Evolutionary conservation across 148 eudicot genomes (phyloP), one percentile per base, ranked within the genome.

Genomic region (Nyssa sinensis): DNA sequence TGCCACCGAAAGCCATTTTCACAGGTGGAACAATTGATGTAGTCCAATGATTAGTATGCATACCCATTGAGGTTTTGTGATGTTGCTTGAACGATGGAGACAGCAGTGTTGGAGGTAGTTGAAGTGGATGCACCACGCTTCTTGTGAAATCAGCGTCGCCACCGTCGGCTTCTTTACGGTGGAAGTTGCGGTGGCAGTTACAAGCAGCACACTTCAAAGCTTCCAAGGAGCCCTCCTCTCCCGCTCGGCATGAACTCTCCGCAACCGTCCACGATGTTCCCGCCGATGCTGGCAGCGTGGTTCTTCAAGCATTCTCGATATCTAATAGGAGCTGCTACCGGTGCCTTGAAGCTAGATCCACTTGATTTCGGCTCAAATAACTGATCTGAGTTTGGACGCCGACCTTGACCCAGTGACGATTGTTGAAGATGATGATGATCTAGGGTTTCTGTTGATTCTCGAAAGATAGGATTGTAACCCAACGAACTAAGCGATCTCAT

Each of bases 241-340:
- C 84, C 86, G 41, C 75, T 33, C 17, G 83, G 83, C 89, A 86
- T 86, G 77, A 86, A 86, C 73, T 86, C 89, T 0, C 89, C 86
- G 75, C 89, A 86, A 33, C 89, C 89, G 70, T 86, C 89, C 33
- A 79, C 73, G 25, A 83, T 83, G 29, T 81, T 80, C n/a, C 89
- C 86, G 41, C 89, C 89, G 33, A 80, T 70, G 70, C 69, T 76
- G 33, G 89, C 89, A 10, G 89, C 89, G 70, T 86, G 89, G 80
- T 86, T 86, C 71, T 81, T 86, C 59, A 81, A 78, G 70, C 89
- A 86, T 32, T 86, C 89, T 2, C 81, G 77, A 47, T 83, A 86
- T 23, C 67, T 74, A 10, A 64, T 51, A 1, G 37, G 27, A 2
- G 76, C 57, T 14, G 30, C 10, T 3, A 70, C 0, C 13, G 77